Evolutionary conservation across 257 asterid species (phyloP).

Genomic region (Fraxinus pennsylvanica): DNA sequence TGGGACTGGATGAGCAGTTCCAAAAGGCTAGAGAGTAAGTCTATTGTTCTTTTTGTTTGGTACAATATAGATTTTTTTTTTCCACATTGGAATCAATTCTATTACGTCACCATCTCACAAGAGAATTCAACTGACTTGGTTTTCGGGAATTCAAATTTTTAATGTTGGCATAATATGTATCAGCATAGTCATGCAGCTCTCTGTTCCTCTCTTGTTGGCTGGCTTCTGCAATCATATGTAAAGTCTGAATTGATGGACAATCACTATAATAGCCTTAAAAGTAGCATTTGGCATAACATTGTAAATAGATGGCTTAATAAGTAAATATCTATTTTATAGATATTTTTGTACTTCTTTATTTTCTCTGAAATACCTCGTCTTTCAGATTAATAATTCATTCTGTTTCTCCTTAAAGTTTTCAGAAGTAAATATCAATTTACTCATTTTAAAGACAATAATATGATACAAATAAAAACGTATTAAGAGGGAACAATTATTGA

Average conservation of each 20-base stretch:
- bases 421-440: not conserved
- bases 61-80: not conserved
- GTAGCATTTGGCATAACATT: not conserved
- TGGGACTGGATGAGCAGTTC: slow-evolving; percentile 97
- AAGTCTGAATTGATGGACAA: not conserved
- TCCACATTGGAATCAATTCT: not conserved
- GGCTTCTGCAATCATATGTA: not conserved
- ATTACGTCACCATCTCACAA: not conserved
- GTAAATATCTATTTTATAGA: too few relatives aligned
- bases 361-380: not conserved
- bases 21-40: slow-evolving; percentile 96
- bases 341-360: not conserved
- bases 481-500: not conserved
- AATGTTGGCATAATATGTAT: not conserved
- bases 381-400: not conserved
- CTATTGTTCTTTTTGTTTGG: slow-evolving; percentile 1
- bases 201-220: not conserved
- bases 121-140: slow-evolving; percentile 10
- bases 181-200: not conserved
- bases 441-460: not conserved
- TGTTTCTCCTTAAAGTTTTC: not conserved
- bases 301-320: too few relatives aligned
- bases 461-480: not conserved
- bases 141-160: not conserved
- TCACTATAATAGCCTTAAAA: not conserved